Conservation (phyloP, 495 filamentous ascomycete species). For the Hyaloscypha hepaticicola region DNA sequence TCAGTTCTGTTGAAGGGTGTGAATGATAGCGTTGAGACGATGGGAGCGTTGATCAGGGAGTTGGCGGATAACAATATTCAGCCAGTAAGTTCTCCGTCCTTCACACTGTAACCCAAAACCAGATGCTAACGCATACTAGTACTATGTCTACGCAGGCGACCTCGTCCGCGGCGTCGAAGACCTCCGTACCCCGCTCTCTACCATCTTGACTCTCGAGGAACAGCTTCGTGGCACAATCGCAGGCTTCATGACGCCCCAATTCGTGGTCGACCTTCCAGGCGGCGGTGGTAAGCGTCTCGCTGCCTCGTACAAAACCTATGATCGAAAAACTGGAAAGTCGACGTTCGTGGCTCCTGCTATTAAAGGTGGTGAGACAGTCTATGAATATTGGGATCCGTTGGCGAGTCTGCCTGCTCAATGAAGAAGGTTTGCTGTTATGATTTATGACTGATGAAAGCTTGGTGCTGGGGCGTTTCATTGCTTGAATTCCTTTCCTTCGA, state of each 20-base stretch:
- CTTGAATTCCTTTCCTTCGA: too few species aligned
- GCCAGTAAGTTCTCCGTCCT: constrained; percentile 42
- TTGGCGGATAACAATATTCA: constrained; percentile 54
- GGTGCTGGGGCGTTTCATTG: too few species aligned
- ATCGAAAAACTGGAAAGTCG: constrained; percentile 43
- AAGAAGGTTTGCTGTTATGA: background rate
- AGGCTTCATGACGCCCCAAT: constrained; percentile 58
- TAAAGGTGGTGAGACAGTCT: constrained; percentile 44
- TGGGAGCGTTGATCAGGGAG: constrained; percentile 48
- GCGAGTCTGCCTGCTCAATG: background rate
- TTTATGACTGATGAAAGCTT: too few species aligned
- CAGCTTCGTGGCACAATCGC: constrained; percentile 55
- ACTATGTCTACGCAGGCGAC: constrained; percentile 40
- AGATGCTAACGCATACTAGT: constrained; percentile 14
- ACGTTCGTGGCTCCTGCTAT: constrained; percentile 54
- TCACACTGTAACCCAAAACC: background rate
- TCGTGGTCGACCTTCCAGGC: constrained; percentile 60
- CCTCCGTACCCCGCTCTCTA: constrained; percentile 57
- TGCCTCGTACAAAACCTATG: constrained; percentile 48
- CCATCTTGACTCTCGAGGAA: constrained; percentile 53
- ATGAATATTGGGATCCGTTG: constrained; percentile 56
- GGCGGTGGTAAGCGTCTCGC: constrained; percentile 61
- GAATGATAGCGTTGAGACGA: constrained; percentile 53
- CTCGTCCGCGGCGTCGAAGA: constrained; percentile 57
- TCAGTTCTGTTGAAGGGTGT: constrained; percentile 54